Conservation (phyloP, 345 rosid species). For the Carallia brachiata region DNA sequence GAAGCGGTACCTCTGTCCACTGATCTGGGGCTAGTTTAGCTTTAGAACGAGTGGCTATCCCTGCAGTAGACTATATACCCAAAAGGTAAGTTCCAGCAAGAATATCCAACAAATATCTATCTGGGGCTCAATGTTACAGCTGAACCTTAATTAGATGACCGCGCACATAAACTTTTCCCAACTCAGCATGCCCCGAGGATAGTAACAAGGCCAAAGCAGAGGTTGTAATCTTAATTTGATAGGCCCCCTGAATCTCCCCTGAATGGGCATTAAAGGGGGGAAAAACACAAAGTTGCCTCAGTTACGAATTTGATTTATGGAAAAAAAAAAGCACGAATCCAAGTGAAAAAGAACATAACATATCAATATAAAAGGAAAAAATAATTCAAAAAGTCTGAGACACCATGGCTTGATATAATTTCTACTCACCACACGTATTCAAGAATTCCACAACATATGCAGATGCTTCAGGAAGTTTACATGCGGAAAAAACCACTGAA, state of each 20-base stretch:
- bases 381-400: too few relatives aligned
- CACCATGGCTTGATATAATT: too few relatives aligned
- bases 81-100: constrained; percentile 15
- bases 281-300: background rate
- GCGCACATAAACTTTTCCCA: constrained; percentile 70
- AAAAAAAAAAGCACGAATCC: too few relatives aligned
- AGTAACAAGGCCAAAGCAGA: constrained; percentile 76
- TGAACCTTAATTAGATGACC: constrained; percentile 69
- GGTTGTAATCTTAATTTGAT: constrained; percentile 84
- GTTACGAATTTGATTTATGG: too few relatives aligned
- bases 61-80: constrained; percentile 50
- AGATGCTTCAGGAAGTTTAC: too few relatives aligned
- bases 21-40: constrained; percentile 81
- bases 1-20: constrained; percentile 75
- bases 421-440: too few relatives aligned
- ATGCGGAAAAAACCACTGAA: too few relatives aligned
- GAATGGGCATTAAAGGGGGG: constrained; percentile 13
- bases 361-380: background rate
- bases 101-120: constrained; percentile 1
- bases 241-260: constrained; percentile 88
- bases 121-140: constrained; percentile 4
- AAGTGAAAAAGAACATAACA: background rate
- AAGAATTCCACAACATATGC: too few relatives aligned
- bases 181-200: constrained; percentile 69
- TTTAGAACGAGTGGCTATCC: constrained; percentile 89